Evolutionary conservation across 2,329 filamentous ascomycete species (phyloP).

Genomic region (Paecilomyces sp.): DNA sequence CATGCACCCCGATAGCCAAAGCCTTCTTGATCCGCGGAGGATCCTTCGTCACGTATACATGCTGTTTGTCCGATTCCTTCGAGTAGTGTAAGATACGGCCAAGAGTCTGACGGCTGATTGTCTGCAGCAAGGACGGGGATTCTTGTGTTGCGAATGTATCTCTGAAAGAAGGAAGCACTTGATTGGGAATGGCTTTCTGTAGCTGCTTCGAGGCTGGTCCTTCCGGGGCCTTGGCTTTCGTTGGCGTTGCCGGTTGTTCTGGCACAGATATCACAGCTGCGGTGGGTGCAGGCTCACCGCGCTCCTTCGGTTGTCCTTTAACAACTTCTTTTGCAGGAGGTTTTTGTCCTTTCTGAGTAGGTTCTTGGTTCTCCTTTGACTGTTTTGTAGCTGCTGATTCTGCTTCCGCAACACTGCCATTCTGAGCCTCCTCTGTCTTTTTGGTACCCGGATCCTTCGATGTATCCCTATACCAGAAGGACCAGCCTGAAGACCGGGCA

Average conservation of each 20-base stretch:
- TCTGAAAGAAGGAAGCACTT: conserved; percentile 42
- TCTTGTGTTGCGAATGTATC: conserved; percentile 39
- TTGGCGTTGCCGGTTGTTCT: conserved; percentile 9
- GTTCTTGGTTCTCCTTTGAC: conserved; percentile 10
- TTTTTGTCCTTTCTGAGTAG: conserved; percentile 16
- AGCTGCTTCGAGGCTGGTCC: conserved; percentile 26
- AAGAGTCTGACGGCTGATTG: conserved; percentile 22
- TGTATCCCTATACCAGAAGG: conserved; percentile 34
- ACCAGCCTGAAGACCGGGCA: conserved; percentile 30
- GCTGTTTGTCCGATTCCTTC: conserved; percentile 56
- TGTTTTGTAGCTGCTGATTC: conserved; percentile 13
- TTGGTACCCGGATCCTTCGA: conserved; percentile 17
- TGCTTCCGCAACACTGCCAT: conserved; percentile 15
- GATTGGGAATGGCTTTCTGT: conserved; percentile 35
- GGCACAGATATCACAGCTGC: conserved; percentile 15
- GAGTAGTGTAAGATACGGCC: conserved; percentile 34
- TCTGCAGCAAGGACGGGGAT: conserved; percentile 59
- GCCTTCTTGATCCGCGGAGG: conserved; percentile 72
- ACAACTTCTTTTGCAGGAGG: conserved; percentile 19
- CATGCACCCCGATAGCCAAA: conserved; percentile 88
- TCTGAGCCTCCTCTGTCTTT: conserved; percentile 18
- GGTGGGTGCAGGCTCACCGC: conserved; percentile 9
- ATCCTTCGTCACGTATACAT: conserved; percentile 65
- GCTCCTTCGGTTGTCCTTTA: conserved; percentile 22
- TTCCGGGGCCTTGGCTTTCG: conserved; percentile 20